Evolutionary conservation across 768 basidiomycete species (phyloP).

Genomic region (Amanita inopinata): DNA sequence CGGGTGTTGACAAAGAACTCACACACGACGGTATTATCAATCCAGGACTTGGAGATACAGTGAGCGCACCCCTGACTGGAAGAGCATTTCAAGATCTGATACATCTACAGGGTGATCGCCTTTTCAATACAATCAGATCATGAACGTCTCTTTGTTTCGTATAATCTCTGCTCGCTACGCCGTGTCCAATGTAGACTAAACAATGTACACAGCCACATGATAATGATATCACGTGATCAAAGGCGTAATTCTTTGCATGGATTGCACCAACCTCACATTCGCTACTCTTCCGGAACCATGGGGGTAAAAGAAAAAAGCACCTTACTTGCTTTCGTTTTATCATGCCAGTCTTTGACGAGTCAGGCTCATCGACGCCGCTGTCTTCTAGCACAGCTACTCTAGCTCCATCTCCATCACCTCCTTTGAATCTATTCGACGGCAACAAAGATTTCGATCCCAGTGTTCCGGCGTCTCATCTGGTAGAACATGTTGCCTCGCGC

Average conservation of each 20-base stretch:
- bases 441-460: conserved; percentile 28
- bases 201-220: neutral
- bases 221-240: conserved; percentile 17
- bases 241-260: conserved; percentile 35
- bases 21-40: conserved; percentile 70
- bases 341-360: conserved; percentile 10
- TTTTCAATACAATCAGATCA: conserved; percentile 63
- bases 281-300: conserved; percentile 12
- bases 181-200: neutral
- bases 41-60: conserved; percentile 90
- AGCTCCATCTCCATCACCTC: conserved; percentile 27
- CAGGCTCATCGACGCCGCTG: conserved; percentile 30
- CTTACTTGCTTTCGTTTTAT: conserved; percentile 1
- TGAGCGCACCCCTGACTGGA: no score
- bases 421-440: conserved; percentile 17
- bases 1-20: conserved; percentile 66
- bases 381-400: conserved; percentile 31
- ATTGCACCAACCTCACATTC: conserved; percentile 23
- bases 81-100: neutral
- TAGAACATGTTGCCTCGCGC: conserved; percentile 63
- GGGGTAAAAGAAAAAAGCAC: conserved; percentile 7
- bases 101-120: conserved; percentile 66
- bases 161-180: neutral
- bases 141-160: conserved; percentile 12
- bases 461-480: conserved; percentile 46